Conservation (phyloP, 2,329 filamentous ascomycete species). For the Fusarium irregulare region DNA sequence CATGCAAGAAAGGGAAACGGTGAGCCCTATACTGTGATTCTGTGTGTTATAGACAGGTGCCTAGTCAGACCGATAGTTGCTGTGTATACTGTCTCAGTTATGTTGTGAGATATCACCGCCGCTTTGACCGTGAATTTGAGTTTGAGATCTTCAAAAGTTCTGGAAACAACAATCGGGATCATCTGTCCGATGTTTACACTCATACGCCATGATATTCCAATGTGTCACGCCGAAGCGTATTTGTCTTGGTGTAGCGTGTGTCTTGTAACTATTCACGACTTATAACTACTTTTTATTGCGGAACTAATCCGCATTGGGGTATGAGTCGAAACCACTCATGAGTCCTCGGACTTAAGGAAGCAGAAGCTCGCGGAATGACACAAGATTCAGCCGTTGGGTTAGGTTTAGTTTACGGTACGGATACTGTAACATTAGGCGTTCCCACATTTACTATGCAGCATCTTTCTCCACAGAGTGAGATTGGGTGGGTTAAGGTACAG, state of each 20-base stretch:
- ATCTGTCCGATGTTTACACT: not conserved
- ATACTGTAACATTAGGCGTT: not conserved
- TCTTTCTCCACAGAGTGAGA: slow-evolving; percentile 20
- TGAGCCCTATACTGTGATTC: not conserved
- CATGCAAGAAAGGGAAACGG: not conserved
- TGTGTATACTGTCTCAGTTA: not conserved
- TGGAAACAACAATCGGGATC: not conserved
- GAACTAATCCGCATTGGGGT: not conserved
- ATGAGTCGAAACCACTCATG: slow-evolving; percentile 18
- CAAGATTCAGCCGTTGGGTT: not conserved
- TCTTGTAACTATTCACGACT: not conserved
- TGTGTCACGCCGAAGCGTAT: slow-evolving; percentile 17
- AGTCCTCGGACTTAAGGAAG: slow-evolving; percentile 9
- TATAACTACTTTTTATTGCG: not conserved
- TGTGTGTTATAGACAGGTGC: not conserved
- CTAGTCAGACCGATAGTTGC: not conserved
- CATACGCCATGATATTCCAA: not conserved
- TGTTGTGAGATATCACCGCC: not conserved
- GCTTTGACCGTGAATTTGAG: not conserved
- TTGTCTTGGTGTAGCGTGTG: not conserved
- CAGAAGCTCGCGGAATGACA: not conserved
- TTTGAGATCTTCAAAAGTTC: not conserved
- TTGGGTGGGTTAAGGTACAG: slow-evolving; percentile 17
- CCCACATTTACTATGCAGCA: not conserved
- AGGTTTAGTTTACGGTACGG: slow-evolving; percentile 6